Conservation (phyloP, 805 yeast genomes). For the Wickerhamiella allomyrinae region DNA sequence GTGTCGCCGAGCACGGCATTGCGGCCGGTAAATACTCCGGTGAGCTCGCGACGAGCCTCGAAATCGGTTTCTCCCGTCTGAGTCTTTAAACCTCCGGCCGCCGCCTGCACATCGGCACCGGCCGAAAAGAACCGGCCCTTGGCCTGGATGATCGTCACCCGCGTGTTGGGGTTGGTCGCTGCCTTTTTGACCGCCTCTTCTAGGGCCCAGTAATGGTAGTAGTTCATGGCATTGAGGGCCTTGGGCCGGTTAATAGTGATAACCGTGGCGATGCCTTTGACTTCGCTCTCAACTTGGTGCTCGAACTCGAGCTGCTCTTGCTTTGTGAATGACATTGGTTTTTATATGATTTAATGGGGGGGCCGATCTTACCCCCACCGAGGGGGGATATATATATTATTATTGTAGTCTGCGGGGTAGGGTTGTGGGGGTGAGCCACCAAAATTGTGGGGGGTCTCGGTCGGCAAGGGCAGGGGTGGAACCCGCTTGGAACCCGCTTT, state of each 20-base stretch:
- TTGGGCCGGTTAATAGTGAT: conserved; percentile 54
- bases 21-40: conserved; percentile 48
- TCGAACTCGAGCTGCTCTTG: not conserved
- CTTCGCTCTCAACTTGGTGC: conserved; percentile 21
- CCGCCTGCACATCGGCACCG: conserved; percentile 58
- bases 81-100: conserved; percentile 5
- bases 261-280: conserved; percentile 35
- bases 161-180: conserved; percentile 43
- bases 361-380: too few relatives aligned
- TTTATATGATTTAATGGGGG: too few relatives aligned
- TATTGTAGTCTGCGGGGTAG: too few relatives aligned
- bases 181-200: conserved; percentile 49
- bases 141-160: conserved; percentile 52
- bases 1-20: conserved; percentile 56
- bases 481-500: too few relatives aligned
- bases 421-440: too few relatives aligned
- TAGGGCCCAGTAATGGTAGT: conserved; percentile 30
- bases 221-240: conserved; percentile 57
- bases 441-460: too few relatives aligned
- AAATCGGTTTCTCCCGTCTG: conserved; percentile 9
- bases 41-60: conserved; percentile 29
- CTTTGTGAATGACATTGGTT: too few relatives aligned
- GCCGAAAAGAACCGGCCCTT: conserved; percentile 69
- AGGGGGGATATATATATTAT: too few relatives aligned
- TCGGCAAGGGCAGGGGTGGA: too few relatives aligned